Conservation (phyloP, 495 filamentous ascomycete species). For the Evansstolkia leycettana region DNA sequence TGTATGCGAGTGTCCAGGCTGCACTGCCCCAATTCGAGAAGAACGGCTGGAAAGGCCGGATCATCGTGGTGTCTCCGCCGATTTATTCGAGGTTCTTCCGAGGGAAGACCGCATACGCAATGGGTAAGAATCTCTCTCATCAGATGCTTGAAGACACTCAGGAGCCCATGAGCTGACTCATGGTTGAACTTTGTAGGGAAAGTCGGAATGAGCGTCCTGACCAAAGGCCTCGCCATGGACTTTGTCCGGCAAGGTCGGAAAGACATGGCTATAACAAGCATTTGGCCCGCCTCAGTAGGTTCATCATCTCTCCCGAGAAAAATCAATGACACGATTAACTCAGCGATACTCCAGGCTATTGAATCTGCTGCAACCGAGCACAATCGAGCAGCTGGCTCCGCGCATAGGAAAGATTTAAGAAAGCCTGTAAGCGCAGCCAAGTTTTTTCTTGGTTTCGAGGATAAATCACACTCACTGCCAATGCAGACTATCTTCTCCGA, state of each 20-base stretch:
- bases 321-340: no score
- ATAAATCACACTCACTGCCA: background rate
- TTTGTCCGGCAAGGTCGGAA: constrained; percentile 51
- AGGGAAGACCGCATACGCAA: constrained; percentile 79
- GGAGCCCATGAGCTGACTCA: no score
- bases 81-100: constrained; percentile 78
- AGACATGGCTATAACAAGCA: constrained; percentile 66
- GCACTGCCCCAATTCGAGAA: constrained; percentile 47
- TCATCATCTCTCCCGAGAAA: no score
- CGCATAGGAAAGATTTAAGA: constrained; percentile 42
- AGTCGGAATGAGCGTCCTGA: constrained; percentile 71
- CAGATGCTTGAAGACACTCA: no score
- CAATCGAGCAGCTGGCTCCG: constrained; percentile 23
- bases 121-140: constrained; percentile 35
- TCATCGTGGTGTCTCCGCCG: constrained; percentile 74
- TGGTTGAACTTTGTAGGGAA: constrained; percentile 36
- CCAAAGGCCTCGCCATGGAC: constrained; percentile 75
- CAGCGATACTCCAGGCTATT: constrained; percentile 35
- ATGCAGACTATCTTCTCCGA: constrained; percentile 59
- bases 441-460: no score
- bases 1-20: constrained; percentile 50
- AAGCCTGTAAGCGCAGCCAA: constrained; percentile 34
- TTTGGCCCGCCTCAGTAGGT: constrained; percentile 70
- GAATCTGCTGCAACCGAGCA: constrained; percentile 59
- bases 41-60: constrained; percentile 44